Conservation (phyloP, 2,329 filamentous ascomycete genomes). For the Capronia americana region DNA sequence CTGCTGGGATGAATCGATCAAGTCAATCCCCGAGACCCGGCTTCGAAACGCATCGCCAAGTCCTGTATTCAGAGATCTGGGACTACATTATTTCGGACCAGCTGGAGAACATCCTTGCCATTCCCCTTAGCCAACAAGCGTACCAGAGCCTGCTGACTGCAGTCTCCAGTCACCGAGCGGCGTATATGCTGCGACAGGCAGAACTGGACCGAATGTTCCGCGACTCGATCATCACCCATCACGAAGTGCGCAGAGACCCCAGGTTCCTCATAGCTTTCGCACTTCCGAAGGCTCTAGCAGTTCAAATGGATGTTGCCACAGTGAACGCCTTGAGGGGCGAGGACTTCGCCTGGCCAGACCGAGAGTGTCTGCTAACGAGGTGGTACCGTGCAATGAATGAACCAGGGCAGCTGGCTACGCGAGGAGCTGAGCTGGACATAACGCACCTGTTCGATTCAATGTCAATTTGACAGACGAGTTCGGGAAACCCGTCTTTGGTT, state of each 20-base stretch:
- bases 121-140: background rate
- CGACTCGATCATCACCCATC: background rate
- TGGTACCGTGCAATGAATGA: background rate
- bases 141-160: background rate
- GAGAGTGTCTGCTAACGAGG: background rate
- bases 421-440: background rate
- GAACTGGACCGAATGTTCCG: background rate
- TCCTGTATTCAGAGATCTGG: constrained; percentile 3
- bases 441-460: background rate
- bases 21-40: background rate
- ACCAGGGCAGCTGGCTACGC: no score
- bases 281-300: background rate
- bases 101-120: background rate
- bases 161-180: background rate
- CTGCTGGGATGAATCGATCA: background rate
- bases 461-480: background rate
- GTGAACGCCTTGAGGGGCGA: background rate
- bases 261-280: constrained; percentile 3
- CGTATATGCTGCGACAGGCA: constrained; percentile 1
- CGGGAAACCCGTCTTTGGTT: background rate
- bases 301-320: background rate
- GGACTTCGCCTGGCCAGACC: constrained; percentile 1
- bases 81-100: background rate
- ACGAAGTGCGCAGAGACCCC: background rate
- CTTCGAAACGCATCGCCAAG: background rate